Evolutionary conservation across 2,329 filamentous ascomycete species (phyloP).

Genomic region (Colletotrichum gloeosporioides): DNA sequence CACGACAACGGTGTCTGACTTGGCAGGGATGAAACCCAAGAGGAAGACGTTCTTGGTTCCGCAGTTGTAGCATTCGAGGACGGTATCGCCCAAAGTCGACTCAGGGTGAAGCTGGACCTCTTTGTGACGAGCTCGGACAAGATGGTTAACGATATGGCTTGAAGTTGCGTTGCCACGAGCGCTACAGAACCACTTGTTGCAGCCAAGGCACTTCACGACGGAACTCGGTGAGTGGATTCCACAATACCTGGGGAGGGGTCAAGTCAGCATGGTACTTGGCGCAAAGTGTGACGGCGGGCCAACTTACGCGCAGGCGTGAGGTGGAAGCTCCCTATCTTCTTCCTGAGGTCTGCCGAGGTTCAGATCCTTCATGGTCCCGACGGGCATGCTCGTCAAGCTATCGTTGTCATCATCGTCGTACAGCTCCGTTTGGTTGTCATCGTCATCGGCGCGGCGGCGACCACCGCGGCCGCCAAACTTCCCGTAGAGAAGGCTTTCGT

Average conservation of each 20-base stretch:
- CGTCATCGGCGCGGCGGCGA: slow-evolving; percentile 80
- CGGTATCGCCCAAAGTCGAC: slow-evolving; percentile 92
- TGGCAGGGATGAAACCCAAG: slow-evolving; percentile 96
- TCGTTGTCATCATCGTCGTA: slow-evolving; percentile 83
- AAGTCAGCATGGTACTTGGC: background rate
- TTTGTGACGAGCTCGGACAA: slow-evolving; percentile 96
- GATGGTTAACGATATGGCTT: slow-evolving; percentile 97
- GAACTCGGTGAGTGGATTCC: slow-evolving; percentile 95
- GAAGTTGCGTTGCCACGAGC: slow-evolving; percentile 95
- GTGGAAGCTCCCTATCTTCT: slow-evolving; percentile 88
- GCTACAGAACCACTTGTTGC: slow-evolving; percentile 99
- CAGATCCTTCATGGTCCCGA: slow-evolving; percentile 75
- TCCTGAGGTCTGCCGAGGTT: slow-evolving; percentile 62
- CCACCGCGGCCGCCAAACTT: slow-evolving; percentile 66
- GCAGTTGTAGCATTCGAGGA: slow-evolving; percentile 98
- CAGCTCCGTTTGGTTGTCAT: slow-evolving; percentile 85
- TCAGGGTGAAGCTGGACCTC: slow-evolving; percentile 96
- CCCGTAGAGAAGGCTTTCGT: slow-evolving; percentile 82
- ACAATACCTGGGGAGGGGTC: slow-evolving; percentile 72
- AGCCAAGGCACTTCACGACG: slow-evolving; percentile 94
- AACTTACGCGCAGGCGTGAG: slow-evolving; percentile 94
- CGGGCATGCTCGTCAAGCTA: slow-evolving; percentile 78
- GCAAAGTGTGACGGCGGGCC: slow-evolving; percentile 5
- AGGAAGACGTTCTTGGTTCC: slow-evolving; percentile 99
- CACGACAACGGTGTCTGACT: slow-evolving; percentile 97